Percentiles rank a stretch among this genome's conserved stretches.
phyloP scores from a whole-genome alignment of 164 flowering plant genomes.

The Saururus chinensis region DNA sequence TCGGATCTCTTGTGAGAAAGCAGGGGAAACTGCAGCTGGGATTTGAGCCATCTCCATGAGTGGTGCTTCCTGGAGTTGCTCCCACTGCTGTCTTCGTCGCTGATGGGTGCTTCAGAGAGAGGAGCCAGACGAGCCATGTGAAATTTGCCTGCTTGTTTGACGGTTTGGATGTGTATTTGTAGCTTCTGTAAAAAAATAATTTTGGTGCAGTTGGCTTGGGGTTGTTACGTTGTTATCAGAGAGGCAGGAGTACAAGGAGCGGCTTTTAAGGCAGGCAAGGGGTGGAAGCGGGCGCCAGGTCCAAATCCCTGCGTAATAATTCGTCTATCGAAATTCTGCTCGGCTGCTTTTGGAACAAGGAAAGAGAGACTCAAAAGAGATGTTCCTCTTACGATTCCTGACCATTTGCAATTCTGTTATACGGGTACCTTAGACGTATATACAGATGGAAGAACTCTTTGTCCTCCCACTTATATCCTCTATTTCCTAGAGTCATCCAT shows the following conservation, averaged over 20 bases:
- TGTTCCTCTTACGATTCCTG: too few species aligned
- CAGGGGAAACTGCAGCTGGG: constrained; percentile 39
- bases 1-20: constrained; percentile 55
- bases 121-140: constrained; percentile 56
- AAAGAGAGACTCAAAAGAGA: background rate
- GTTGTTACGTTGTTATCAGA: background rate
- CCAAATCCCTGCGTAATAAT: constrained; percentile 4
- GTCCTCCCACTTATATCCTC: too few species aligned
- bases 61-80: constrained; percentile 20
- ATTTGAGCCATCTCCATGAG: constrained; percentile 58
- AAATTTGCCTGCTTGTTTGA: background rate
- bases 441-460: too few species aligned
- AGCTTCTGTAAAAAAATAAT: background rate
- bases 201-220: background rate
- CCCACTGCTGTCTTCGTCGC: constrained; percentile 25
- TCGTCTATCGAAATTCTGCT: background rate
- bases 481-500: too few species aligned
- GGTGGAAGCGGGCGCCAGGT: constrained; percentile 8
- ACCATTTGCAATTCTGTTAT: too few species aligned
- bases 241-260: background rate
- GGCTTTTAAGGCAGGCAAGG: constrained; percentile 15
- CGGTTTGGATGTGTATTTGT: background rate
- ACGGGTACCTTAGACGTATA: too few species aligned
- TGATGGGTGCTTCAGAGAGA: constrained; percentile 56
- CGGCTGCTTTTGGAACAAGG: constrained; percentile 2